These are phyloP conservation scores for Exophiala sp. DNA, from an alignment of 2,329 filamentous ascomycete genomes.

Conservation along the genomic window DNA sequence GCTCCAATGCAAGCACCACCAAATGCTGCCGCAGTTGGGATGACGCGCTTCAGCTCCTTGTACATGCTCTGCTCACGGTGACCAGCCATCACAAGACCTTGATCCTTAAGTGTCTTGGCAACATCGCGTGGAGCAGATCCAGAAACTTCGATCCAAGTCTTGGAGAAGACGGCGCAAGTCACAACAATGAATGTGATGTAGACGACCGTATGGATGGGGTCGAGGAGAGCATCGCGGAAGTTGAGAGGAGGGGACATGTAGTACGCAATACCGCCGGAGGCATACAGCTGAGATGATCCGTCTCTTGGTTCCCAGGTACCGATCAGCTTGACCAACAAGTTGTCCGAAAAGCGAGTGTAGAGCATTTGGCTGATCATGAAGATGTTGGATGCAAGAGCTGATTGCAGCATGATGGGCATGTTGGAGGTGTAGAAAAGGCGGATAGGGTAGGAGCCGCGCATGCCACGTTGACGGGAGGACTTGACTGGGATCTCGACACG, in stretches of 20 bases:
- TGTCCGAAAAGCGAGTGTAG: slow-evolving; percentile 98
- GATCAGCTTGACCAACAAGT: slow-evolving; percentile 93
- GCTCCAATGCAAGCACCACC: slow-evolving; percentile 98
- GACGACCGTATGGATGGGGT: slow-evolving; percentile 92
- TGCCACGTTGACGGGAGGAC: slow-evolving; percentile 97
- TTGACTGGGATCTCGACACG: slow-evolving; percentile 99
- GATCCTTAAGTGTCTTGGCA: slow-evolving; percentile 99
- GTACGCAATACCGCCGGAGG: slow-evolving; percentile 90
- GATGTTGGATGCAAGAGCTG: slow-evolving; percentile 95
- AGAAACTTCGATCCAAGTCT: slow-evolving; percentile 99
- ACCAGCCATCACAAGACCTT: slow-evolving; percentile 98
- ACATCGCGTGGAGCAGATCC: slow-evolving; percentile 97
- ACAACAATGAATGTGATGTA: slow-evolving; percentile 98
- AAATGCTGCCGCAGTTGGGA: slow-evolving; percentile 95
- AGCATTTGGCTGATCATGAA: slow-evolving; percentile 99
- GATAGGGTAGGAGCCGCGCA: slow-evolving; percentile 95
- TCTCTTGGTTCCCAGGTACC: slow-evolving; percentile 98
- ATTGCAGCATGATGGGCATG: slow-evolving; percentile 99
- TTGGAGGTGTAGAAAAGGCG: slow-evolving; percentile 99
- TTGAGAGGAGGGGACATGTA: slow-evolving; percentile 99
- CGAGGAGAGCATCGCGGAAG: slow-evolving; percentile 93
- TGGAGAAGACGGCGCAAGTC: slow-evolving; percentile 97
- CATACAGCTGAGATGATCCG: slow-evolving; percentile 91
- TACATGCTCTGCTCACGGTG: slow-evolving; percentile 99
- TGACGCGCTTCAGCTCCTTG: slow-evolving; percentile 99